Evolutionary conservation across 192 early-diverging fungal genomes (phyloP).

Genomic region (Jimgerdemannia flammicorona): DNA sequence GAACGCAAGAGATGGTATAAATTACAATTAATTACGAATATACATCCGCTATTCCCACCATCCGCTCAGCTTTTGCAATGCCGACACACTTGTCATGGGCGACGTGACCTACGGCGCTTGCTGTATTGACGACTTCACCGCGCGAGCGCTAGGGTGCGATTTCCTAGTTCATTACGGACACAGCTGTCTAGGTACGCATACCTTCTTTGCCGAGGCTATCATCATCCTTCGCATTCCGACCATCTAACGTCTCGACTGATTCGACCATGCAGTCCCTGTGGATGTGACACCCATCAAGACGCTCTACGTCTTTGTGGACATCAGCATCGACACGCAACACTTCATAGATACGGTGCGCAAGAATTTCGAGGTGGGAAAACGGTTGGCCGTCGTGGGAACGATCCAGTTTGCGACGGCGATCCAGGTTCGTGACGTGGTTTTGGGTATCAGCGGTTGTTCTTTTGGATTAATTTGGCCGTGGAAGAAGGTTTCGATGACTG

Average conservation of each 20-base stretch:
- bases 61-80: slow-evolving; percentile 60
- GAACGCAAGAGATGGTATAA: neutral
- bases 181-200: slow-evolving; percentile 75
- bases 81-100: slow-evolving; percentile 95
- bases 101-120: slow-evolving; percentile 99
- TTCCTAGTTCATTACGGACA: slow-evolving; percentile 99
- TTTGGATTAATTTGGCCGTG: too few species aligned
- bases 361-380: slow-evolving; percentile 80
- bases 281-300: slow-evolving; percentile 92
- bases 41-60: neutral
- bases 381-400: slow-evolving; percentile 82
- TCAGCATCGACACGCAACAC: slow-evolving; percentile 90
- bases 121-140: slow-evolving; percentile 97
- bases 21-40: slow-evolving; percentile 7
- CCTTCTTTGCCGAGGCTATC: neutral
- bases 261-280: slow-evolving; percentile 68
- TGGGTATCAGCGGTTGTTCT: slow-evolving; percentile 5
- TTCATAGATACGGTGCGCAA: slow-evolving; percentile 85
- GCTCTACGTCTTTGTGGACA: slow-evolving; percentile 98
- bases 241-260: too few species aligned
- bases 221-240: neutral
- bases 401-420: slow-evolving; percentile 94
- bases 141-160: slow-evolving; percentile 88
- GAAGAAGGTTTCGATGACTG: too few species aligned
- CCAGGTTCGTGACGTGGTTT: slow-evolving; percentile 46